Base-by-base conservation (phyloP, 805 yeast genomes). In the Saccharomycopsis fibuligera region DNA sequence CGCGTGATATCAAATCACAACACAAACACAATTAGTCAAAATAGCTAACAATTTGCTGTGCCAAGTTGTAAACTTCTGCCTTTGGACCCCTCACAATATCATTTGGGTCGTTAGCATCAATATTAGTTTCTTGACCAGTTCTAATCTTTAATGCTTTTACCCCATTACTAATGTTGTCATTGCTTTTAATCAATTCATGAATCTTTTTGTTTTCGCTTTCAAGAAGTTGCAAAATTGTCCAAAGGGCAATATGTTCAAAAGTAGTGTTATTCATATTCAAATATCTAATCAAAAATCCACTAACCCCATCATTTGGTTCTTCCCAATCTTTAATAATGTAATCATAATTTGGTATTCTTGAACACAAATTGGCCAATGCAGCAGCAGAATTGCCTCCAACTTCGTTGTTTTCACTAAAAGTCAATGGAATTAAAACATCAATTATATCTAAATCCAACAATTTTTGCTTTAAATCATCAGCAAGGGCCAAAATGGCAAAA, bases 311-410 rank as follows among this genome's bases (percentile, higher is more conserved):
- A 44, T 76, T 78, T 38, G 96, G 95, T 51, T 70, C 70, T 21
- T 76, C 70, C 95, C 97, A 93, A 56, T 81, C 76, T 47, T 78
- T 75, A 50, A 88, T 74, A 53, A 93, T 86, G 55, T 83, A 81
- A 51, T 81, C 75, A 65, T 90, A 90, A 58, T 87, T 90, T 58
- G 77, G 78, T 33, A 91, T 87, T 67, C 96, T 80, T 3, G 97
- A 89, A 57, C 96, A 88, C 58, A 93, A 71, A 62, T 93, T 93
- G 27, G 99, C 99, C 57, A 93, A 75, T 1, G 99, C 98, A 33
- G 99, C 99, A 14, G 98, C 99, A 2, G 96, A 86, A 66, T 93
- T 93, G 49, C 99, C 99, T 65, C 96, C 93, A 16, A 93, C 97
- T 67, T 95, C 99, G 51, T 89, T 85, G 63, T 89, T 89, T 48